Base-by-base conservation (phyloP, 2,329 filamentous ascomycete genomes). In the Calonectria montana region DNA sequence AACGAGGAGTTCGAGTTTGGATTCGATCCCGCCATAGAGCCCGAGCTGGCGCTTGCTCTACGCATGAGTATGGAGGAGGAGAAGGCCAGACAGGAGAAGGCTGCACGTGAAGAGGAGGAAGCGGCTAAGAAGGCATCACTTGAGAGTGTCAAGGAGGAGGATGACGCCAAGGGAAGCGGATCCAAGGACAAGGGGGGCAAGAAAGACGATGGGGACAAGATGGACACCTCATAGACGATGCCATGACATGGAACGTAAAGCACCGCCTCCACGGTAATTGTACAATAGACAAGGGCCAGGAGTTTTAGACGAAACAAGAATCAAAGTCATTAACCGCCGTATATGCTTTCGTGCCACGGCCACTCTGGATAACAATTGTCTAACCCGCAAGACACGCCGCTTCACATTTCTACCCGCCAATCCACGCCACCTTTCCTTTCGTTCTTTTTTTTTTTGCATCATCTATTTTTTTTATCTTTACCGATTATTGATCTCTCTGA, bases 1-100 rank as follows among this genome's bases (percentile, higher is more conserved):
- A 90, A 89, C 68, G 91, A 93, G 73, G 97, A 86, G 71, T 91
- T 89, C 50, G 85, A 85, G 75, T 97, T 97, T 82, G 95, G 94
- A 75, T 94, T 98, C 76, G 97, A 98, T 83, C 96, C 96, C 16
- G 93, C 93, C 66, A 90, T 96, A 80, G 97, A 99, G 81, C 97
- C 97, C 4, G 97, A 99, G 84, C 87, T 99, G 80, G 97, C 97
- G 25, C 91, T 99, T 77, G 97, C 97, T 65, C 87, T 99, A 82
- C 92, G 97, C 75, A 98, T 99, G 95, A 97, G 94, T 84, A 95
- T 97, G 90, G 97, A 99, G 83, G 97, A 99, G 83, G 97, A 99
- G 85, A 97, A 97, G 87, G 96, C 96, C 73, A 89, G 97, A 79
- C 93, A 97, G 84, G 96, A 98, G 83, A 95, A 95, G 85, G 91